Evolutionary conservation across 2,329 filamentous ascomycete species (phyloP), one percentile per base, ranked within the genome.

Genomic region (Penicillium sp.): DNA sequence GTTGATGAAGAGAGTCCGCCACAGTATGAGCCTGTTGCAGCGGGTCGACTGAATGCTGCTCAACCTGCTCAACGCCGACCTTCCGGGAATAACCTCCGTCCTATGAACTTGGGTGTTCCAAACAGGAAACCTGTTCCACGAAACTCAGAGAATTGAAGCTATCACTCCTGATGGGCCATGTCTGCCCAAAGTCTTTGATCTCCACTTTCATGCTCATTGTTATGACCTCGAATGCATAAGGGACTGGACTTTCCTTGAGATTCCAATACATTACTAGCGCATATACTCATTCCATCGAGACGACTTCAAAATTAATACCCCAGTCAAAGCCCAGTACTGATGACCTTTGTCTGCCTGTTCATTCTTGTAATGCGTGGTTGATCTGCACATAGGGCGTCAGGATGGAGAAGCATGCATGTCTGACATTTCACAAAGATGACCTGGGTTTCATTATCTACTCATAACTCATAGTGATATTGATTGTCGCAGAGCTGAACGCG

Each of bases 21-120:
- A 1, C 58, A 64, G 31, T 69, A 68, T 40, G 62, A 66, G 45
- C 55, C 57, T 27, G 54, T 63, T 22, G 61, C 63, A 27, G 61
- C 61, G 12, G 36, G 28, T 4, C 60, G 53, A 19, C 42, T 50
- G 7, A 54, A 55, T 30, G 13, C 48, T 9, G 41, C 50, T 9
- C 53, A 45, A 35, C 47, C 49, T 22, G 46, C 52, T 16, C 49
- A 57, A n/a, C 60, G 53, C 30, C 54, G 50, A 19, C 59, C 60
- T 29, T 59, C 65, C 11, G 56, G 56, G 13, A 56, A 54, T 38
- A 59, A 57, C 34, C 43, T 56, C 19, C 65, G 65, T 11, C 58
- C 60, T 5, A 65, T 68, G 53, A 71, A 69, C 41, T 58, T 71
- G 13, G 69, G 68, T 34, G 66, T 72, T 12, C 69, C 69, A 5